phyloP scores from a whole-genome alignment of 2,329 filamentous ascomycete species.

The Ilyonectria destructans region DNA sequence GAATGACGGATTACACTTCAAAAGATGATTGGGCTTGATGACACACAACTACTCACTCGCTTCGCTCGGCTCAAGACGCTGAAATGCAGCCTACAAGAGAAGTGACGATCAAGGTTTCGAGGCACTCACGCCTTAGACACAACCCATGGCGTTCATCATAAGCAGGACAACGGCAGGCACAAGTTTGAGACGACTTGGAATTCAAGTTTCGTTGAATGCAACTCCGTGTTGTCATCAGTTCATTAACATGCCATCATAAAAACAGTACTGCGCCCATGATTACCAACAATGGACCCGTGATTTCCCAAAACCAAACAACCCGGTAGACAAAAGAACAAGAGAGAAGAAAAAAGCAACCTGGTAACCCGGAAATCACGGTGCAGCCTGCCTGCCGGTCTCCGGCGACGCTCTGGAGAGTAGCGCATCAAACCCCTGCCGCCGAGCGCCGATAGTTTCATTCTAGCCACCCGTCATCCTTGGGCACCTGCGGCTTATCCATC shows the following conservation, averaged over 20 bases:
- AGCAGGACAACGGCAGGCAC: conserved; percentile 1
- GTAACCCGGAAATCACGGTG: conserved; percentile 29
- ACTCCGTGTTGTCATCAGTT: conserved; percentile 56
- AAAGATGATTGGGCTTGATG: neutral
- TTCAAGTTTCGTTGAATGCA: conserved; percentile 37
- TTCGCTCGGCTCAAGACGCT: neutral
- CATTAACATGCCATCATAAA: conserved; percentile 58
- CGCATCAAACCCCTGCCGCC: conserved; percentile 14
- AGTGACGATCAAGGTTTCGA: neutral
- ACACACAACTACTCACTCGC: neutral
- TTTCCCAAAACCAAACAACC: conserved; percentile 43
- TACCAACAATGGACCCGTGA: conserved; percentile 49
- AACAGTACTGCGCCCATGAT: conserved; percentile 48
- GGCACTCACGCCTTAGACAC: neutral
- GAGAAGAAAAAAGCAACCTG: conserved; percentile 39
- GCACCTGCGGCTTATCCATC: conserved; percentile 52
- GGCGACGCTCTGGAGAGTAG: conserved; percentile 14
- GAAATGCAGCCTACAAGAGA: neutral
- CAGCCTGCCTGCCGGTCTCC: conserved; percentile 25
- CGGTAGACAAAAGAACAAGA: conserved; percentile 43
- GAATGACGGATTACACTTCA: conserved; percentile 2
- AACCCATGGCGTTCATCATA: neutral
- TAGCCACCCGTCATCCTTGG: conserved; percentile 54
- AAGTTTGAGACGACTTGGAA: conserved; percentile 24
- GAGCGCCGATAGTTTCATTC: conserved; percentile 33